These are phyloP conservation scores for Cylindrotheca closterium DNA, from an alignment of 108 stramenopile genomes.

Conservation along the genomic window DNA sequence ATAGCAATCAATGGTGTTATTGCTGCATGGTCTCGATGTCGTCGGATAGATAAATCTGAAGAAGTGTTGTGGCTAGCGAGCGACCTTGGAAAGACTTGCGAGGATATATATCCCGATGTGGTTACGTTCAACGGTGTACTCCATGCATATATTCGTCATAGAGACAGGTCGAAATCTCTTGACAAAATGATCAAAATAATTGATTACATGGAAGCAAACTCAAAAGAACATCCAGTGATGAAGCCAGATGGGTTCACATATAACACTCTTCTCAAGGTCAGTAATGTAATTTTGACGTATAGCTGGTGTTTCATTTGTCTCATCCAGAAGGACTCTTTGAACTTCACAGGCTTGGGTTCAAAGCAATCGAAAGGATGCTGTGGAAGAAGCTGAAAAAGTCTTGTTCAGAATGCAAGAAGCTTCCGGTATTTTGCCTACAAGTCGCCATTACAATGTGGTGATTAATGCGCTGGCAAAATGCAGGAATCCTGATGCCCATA, in stretches of 20 bases:
- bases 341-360: slow-evolving; percentile 24
- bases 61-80: slow-evolving; percentile 25
- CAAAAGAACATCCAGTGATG: slow-evolving; percentile 24
- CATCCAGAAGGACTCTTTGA: not conserved
- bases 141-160: slow-evolving; percentile 35
- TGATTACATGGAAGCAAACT: slow-evolving; percentile 39
- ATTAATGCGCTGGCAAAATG: slow-evolving; percentile 49
- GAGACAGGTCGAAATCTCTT: slow-evolving; percentile 9
- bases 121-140: slow-evolving; percentile 64
- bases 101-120: slow-evolving; percentile 37
- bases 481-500: slow-evolving; percentile 8
- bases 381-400: slow-evolving; percentile 19
- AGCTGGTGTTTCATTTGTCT: not conserved
- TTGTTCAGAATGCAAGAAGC: slow-evolving; percentile 28
- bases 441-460: slow-evolving; percentile 39
- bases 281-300: not conserved
- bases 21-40: slow-evolving; percentile 35
- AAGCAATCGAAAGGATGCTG: slow-evolving; percentile 19
- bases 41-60: slow-evolving; percentile 32
- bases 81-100: slow-evolving; percentile 14
- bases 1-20: slow-evolving; percentile 56
- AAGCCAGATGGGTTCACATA: slow-evolving; percentile 44
- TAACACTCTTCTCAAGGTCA: slow-evolving; percentile 27
- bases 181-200: slow-evolving; percentile 24
- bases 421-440: slow-evolving; percentile 23